Conservation (phyloP, 176 grass and related monocot genomes). For the Typha latifolia region DNA sequence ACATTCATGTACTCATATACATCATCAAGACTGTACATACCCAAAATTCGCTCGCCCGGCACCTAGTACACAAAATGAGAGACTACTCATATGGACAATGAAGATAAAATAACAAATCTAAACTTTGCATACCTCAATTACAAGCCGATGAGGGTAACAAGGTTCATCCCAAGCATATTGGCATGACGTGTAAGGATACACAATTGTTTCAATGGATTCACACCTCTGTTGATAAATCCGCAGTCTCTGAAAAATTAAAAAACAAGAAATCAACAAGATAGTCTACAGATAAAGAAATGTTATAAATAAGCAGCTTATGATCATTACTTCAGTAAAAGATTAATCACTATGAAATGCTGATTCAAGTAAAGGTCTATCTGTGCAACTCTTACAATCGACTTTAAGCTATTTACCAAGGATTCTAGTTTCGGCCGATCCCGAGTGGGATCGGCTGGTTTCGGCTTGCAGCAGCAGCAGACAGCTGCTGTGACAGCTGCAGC, state of each 20-base stretch:
- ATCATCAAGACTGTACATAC: slow-evolving; percentile 86
- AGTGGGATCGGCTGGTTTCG: too few relatives aligned
- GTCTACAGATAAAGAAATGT: background rate
- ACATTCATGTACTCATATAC: slow-evolving; percentile 61
- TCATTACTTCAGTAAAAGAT: background rate
- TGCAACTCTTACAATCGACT: too few relatives aligned
- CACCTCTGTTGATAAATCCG: slow-evolving; percentile 93
- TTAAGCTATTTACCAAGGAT: too few relatives aligned
- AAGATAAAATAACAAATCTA: background rate
- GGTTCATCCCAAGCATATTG: slow-evolving; percentile 99
- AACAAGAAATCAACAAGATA: slow-evolving; percentile 13
- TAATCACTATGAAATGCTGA: too few relatives aligned
- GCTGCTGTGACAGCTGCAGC: too few relatives aligned
- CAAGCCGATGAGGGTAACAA: slow-evolving; percentile 84
- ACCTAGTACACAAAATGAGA: slow-evolving; percentile 36
- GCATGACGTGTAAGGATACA: slow-evolving; percentile 79
- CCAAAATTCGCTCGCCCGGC: slow-evolving; percentile 87
- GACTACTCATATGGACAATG: background rate
- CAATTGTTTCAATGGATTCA: slow-evolving; percentile 87
- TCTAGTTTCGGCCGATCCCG: too few relatives aligned
- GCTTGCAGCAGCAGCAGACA: too few relatives aligned
- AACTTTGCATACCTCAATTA: slow-evolving; percentile 53
- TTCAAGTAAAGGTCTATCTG: too few relatives aligned
- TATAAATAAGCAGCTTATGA: background rate
- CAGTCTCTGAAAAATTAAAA: slow-evolving; percentile 58